Base-by-base conservation (phyloP, 2,329 filamentous ascomycete genomes). In the Talaromyces sp. region DNA sequence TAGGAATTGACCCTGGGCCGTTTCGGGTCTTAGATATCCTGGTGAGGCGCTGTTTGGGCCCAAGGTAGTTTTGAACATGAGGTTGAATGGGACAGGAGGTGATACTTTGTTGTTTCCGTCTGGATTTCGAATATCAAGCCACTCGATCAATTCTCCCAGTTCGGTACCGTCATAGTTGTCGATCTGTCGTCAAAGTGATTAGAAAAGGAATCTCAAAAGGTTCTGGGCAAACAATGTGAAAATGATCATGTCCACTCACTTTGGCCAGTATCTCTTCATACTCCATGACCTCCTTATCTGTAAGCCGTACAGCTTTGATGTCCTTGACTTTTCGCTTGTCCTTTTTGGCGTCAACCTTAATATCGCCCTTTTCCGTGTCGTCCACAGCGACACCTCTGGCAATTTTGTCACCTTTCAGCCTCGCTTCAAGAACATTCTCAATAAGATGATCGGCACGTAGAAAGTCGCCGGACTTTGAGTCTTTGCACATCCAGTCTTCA, bases 401-500 rank as follows among this genome's bases (percentile, higher is more conserved):
- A 76, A 96, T 88, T 81, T 93, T 95, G 80, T 98, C 87, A 58
- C 91, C 92, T 77, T 93, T 93, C 64, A 99, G 79, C 38, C 95
- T 85, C 52, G 86, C 81, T 81, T 97, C 92, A 59, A 99, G 85
- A 46, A 97, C 87, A 70, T 96, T 91, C 82, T 97, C 93, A 67
- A 99, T 92, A 69, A 98, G 86, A 80, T 99, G 95, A 73, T 99
- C 95, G 60, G 95, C 92, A 68, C 95, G 87, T 73, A 98, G 87
- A 72, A 97, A 96, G 77, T 98, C 95, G 73, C 95, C 95, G 70
- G 89, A 96, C 83, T 96, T 95, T 64, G 93, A 91, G 77, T 99
- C 95, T 78, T 96, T 96, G 86, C 90, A 96, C 93, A 98, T 97
- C 91, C 90, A 97, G 76, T 98, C 93, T 77, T 91, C 90, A 72